Conservation (phyloP, 2,329 filamentous ascomycete genomes). For the Mollisia scopiformis region DNA sequence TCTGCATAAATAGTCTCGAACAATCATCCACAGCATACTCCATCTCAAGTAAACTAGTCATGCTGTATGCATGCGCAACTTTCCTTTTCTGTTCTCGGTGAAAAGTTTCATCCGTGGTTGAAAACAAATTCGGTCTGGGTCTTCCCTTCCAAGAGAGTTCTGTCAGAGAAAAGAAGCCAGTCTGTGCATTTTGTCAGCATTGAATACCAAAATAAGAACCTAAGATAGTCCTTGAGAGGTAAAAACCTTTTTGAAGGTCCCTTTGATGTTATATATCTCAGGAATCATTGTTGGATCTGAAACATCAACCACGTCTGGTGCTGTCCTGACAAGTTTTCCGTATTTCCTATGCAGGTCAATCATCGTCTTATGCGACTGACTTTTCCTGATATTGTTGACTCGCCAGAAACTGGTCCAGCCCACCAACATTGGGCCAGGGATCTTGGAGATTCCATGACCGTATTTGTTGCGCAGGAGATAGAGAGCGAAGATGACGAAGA, state of each 20-base stretch:
- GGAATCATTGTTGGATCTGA: constrained; percentile 72
- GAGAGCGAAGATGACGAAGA: not conserved
- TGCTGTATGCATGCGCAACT: constrained; percentile 47
- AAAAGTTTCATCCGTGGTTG: constrained; percentile 9
- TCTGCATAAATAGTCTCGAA: constrained; percentile 41
- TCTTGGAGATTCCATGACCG: not conserved
- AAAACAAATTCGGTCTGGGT: constrained; percentile 6
- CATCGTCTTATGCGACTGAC: constrained; percentile 11
- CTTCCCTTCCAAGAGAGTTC: constrained; percentile 6
- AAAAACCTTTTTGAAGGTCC: constrained; percentile 49
- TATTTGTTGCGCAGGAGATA: not conserved
- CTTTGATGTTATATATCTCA: constrained; percentile 61
- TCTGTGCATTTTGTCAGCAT: constrained; percentile 11
- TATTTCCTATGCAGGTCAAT: constrained; percentile 41
- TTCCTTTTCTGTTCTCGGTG: constrained; percentile 42
- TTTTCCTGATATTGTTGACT: constrained; percentile 19
- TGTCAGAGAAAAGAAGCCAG: constrained; percentile 11
- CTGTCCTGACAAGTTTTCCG: constrained; percentile 75
- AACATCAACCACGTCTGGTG: constrained; percentile 79
- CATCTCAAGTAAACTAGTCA: constrained; percentile 48
- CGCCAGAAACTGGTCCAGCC: constrained; percentile 25
- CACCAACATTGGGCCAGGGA: constrained; percentile 26
- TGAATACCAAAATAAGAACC: not conserved
- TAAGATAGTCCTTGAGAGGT: not conserved
- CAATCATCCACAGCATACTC: constrained; percentile 51